These are phyloP conservation scores for Dimocarpus longan DNA, from an alignment of 345 rosid species.

Conservation along the genomic window DNA sequence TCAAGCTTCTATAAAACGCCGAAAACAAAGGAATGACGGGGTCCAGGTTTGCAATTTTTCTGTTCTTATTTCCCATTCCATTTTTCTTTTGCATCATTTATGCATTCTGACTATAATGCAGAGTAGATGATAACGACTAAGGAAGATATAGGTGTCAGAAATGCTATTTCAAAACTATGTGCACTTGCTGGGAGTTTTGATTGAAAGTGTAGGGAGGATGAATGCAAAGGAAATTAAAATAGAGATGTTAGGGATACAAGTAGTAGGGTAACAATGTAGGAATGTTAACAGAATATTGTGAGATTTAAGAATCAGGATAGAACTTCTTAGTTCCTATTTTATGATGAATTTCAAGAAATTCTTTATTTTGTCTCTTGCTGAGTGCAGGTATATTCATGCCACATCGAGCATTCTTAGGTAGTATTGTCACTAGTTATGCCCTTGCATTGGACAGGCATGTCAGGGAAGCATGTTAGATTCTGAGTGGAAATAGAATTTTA, in stretches of 20 bases:
- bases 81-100: neutral
- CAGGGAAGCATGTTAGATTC: neutral
- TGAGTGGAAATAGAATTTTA: neutral
- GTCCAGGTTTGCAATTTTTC: constrained; percentile 59
- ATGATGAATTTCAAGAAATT: neutral
- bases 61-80: constrained; percentile 2
- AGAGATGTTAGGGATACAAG: neutral
- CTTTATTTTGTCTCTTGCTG: neutral
- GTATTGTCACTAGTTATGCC: neutral
- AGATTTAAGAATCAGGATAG: constrained; percentile 4
- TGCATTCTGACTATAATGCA: neutral
- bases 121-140: neutral
- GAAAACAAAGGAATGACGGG: constrained; percentile 96
- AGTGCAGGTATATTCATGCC: neutral
- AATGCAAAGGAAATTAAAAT: neutral
- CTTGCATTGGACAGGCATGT: constrained; percentile 1
- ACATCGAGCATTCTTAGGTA: neutral
- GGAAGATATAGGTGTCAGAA: neutral
- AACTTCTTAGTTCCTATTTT: neutral
- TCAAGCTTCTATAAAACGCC: constrained; percentile 81
- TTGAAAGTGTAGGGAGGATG: neutral
- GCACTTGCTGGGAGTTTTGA: neutral
- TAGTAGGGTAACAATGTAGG: neutral
- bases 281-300: neutral
- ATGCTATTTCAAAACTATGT: constrained; percentile 1